Conservation (phyloP, 495 filamentous ascomycete genomes). For the Aspergillus sclerotioniger region DNA sequence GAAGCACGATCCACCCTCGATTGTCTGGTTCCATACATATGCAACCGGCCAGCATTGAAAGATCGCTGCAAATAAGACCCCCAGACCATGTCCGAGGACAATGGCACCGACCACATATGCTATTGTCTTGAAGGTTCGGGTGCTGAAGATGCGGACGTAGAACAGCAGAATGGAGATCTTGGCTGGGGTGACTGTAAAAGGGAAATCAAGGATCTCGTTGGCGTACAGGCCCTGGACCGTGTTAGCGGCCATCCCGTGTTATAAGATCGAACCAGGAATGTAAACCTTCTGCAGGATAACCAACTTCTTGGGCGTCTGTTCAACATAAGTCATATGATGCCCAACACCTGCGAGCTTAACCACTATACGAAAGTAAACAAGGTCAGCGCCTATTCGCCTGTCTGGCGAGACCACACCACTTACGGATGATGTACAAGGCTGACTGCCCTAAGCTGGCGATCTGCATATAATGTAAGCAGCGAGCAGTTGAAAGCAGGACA, state of each 20-base stretch:
- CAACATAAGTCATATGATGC: slow-evolving; percentile 19
- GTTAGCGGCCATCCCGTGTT: not conserved
- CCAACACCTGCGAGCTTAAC: slow-evolving; percentile 17
- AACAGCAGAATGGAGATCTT: slow-evolving; percentile 45
- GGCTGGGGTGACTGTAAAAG: slow-evolving; percentile 30
- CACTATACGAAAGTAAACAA: slow-evolving; percentile 10
- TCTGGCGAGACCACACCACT: not conserved
- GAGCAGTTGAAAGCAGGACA: too few species aligned
- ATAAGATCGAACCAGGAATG: not conserved
- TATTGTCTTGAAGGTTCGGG: slow-evolving; percentile 22
- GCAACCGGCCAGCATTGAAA: slow-evolving; percentile 36
- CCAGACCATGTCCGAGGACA: slow-evolving; percentile 24
- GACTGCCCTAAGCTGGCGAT: slow-evolving; percentile 14
- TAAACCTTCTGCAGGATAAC: slow-evolving; percentile 13
- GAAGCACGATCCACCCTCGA: slow-evolving; percentile 26
- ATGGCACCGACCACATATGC: slow-evolving; percentile 33
- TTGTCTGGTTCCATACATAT: slow-evolving; percentile 27
- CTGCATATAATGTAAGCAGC: not conserved
- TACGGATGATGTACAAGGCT: slow-evolving; percentile 20
- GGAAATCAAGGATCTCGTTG: slow-evolving; percentile 31
- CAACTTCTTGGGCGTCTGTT: slow-evolving; percentile 15
- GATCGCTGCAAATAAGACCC: slow-evolving; percentile 26
- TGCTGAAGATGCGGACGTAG: slow-evolving; percentile 40
- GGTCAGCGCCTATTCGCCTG: not conserved
- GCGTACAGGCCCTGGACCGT: slow-evolving; percentile 14